Conservation (phyloP, 495 filamentous ascomycete species). For the Articulospora tetracladia region DNA sequence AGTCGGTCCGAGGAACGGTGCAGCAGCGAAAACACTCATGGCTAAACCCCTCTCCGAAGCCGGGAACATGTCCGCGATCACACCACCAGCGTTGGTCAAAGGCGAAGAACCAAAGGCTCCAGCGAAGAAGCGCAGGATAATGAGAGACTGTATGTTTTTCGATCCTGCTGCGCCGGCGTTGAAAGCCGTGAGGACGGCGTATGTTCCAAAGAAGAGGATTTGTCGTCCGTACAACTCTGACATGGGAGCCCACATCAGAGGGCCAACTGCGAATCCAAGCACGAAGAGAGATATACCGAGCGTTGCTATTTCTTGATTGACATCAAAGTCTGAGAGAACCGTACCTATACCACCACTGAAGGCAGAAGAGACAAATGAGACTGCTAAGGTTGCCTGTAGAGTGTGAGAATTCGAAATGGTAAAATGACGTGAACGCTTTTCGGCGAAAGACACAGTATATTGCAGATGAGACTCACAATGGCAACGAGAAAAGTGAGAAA, state of each 20-base stretch:
- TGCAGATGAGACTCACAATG: conserved; percentile 27
- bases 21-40: conserved; percentile 61
- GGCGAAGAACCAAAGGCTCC: conserved; percentile 78
- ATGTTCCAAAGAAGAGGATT: conserved; percentile 42
- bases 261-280: conserved; percentile 67
- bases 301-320: conserved; percentile 58
- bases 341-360: conserved; percentile 68
- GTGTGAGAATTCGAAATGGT: background rate
- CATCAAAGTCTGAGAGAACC: conserved; percentile 56
- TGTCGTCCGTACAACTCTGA: conserved; percentile 75
- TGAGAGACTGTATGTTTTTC: conserved; percentile 59
- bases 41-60: conserved; percentile 64
- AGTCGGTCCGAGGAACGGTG: conserved; percentile 66
- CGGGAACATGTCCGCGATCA: conserved; percentile 74
- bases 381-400: conserved; percentile 58
- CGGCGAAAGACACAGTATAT: background rate
- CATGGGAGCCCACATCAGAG: conserved; percentile 63
- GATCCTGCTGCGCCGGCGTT: conserved; percentile 64
- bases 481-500: conserved; percentile 61
- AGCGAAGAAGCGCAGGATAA: conserved; percentile 76
- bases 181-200: conserved; percentile 44
- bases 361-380: conserved; percentile 74
- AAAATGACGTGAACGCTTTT: background rate
- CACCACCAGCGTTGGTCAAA: conserved; percentile 69
- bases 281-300: conserved; percentile 75